phyloP scores from a whole-genome alignment of 805 yeast species.

The Wickerhamomyces pijperi region DNA sequence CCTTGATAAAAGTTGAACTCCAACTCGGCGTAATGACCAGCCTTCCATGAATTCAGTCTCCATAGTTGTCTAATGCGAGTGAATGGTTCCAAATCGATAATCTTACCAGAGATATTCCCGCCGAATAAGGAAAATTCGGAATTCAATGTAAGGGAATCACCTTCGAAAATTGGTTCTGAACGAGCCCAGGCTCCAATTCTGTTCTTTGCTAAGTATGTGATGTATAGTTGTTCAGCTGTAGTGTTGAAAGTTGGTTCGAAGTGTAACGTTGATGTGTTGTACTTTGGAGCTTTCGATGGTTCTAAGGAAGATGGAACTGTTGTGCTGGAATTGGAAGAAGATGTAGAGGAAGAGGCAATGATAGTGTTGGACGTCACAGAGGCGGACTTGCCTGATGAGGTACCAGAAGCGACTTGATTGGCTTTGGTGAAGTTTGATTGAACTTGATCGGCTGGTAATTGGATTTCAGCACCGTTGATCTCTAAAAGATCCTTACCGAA shows the following conservation, averaged over 20 bases:
- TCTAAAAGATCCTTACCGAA: conserved; percentile 74
- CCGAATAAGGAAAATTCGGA: conserved; percentile 67
- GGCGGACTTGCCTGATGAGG: not conserved
- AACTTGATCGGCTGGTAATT: conserved; percentile 60
- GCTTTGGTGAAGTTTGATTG: conserved; percentile 43
- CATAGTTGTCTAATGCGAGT: conserved; percentile 62
- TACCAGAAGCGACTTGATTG: conserved; percentile 24
- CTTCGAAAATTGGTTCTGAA: conserved; percentile 45
- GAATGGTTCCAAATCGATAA: conserved; percentile 46
- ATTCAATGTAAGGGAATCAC: conserved; percentile 36
- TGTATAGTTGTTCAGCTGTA: conserved; percentile 74
- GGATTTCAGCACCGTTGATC: conserved; percentile 78
- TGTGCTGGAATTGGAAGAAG: conserved; percentile 4
- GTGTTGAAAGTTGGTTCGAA: conserved; percentile 77
- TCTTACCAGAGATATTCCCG: conserved; percentile 72
- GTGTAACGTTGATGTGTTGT: conserved; percentile 72
- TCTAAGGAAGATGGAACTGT: conserved; percentile 10
- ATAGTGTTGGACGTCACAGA: not conserved
- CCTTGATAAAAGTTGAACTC: conserved; percentile 63
- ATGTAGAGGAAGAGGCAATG: not conserved
- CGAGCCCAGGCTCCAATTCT: conserved; percentile 90
- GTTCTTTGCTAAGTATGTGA: conserved; percentile 64
- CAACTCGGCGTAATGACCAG: conserved; percentile 68
- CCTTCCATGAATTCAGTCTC: conserved; percentile 85
- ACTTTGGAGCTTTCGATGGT: conserved; percentile 35